phyloP scores from a whole-genome alignment of 257 asterid genomes.

The Penstemon newberryi region DNA sequence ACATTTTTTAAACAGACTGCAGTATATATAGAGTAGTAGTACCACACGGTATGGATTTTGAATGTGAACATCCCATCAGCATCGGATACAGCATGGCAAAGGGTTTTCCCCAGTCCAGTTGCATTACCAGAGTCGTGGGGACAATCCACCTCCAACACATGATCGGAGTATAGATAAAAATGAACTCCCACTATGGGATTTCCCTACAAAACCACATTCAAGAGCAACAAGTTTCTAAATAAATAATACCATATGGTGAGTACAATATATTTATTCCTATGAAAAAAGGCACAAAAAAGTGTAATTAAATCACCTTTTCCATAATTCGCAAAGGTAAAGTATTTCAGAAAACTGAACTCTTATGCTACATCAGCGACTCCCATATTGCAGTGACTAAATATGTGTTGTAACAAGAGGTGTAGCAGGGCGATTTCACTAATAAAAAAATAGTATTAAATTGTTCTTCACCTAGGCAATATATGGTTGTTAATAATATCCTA shows the following conservation, averaged over 20 bases:
- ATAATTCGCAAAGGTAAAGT: constrained; percentile 13
- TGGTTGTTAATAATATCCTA: too few species aligned
- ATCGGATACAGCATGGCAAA: constrained; percentile 87
- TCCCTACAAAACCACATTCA: constrained; percentile 57
- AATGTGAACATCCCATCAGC: constrained; percentile 85
- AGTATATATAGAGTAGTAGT: constrained; percentile 30
- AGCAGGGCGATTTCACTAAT: too few species aligned
- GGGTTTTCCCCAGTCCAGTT: constrained; percentile 79
- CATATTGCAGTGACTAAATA: constrained; percentile 13
- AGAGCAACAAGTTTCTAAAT: constrained; percentile 20
- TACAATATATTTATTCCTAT: constrained; percentile 5
- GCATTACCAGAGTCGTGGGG: constrained; percentile 74
- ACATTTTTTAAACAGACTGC: neutral
- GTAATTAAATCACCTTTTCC: constrained; percentile 4
- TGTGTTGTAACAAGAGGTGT: constrained; percentile 12
- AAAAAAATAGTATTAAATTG: too few species aligned
- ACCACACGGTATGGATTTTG: constrained; percentile 86
- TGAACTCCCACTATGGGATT: constrained; percentile 96
- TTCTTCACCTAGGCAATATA: too few species aligned
- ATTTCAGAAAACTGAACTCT: constrained; percentile 10
- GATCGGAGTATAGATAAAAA: constrained; percentile 83
- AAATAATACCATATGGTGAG: constrained; percentile 6
- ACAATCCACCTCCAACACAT: constrained; percentile 70
- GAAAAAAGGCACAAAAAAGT: constrained; percentile 11
- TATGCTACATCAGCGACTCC: constrained; percentile 3